Base-by-base conservation (phyloP, 2,329 filamentous ascomycete species). In the Davidsoniella australis region DNA sequence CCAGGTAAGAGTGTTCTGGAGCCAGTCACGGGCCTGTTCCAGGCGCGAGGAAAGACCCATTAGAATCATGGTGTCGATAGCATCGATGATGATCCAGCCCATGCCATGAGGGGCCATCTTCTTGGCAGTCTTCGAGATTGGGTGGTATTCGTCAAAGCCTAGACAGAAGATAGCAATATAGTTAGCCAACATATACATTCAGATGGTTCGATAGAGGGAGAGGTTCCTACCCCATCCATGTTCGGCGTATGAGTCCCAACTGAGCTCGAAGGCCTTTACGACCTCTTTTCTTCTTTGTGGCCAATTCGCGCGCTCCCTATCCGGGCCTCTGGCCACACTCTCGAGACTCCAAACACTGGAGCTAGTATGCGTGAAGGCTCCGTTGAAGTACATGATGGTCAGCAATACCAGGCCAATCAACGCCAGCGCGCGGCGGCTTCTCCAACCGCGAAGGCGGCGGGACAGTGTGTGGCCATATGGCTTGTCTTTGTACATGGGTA, bases 401-500 rank as follows among this genome's bases (percentile, higher is more conserved):
- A 82, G 46, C 26, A 70, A 57, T 24, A 86, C 58, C 17, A 81
- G 55, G 2, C 65, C 69, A 18, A 79, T 56, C 24, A 76, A 53
- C 3, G 51, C 64, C 52, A 82, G 69, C 66, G 82, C 85, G 58
- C 75, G 73, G 62, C 73, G 74, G 16, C 41, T 45, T 10, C 37
- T 33, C 67, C 76, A 80, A 33, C 76, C 70, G 47, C 70, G 70
- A 54, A 71, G 69, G 57, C 75, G 74, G 56, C 74, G 70, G 53
- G 75, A 76, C 44, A 50, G 26, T 16, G 44, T 41, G 33, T 71
- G 67, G 41, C 75, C 70, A 61, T 85, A 91, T n/a, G 91, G 91
- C 64, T 98, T 98, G 67, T 98, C 91, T 66, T 98, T 98, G 69
- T 98, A 98, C 83, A 96, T 88, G 42, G 91, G 91, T 54, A 98